Evolutionary conservation across 306 rosid species (phyloP).

Genomic region (Castanea mollissima): DNA sequence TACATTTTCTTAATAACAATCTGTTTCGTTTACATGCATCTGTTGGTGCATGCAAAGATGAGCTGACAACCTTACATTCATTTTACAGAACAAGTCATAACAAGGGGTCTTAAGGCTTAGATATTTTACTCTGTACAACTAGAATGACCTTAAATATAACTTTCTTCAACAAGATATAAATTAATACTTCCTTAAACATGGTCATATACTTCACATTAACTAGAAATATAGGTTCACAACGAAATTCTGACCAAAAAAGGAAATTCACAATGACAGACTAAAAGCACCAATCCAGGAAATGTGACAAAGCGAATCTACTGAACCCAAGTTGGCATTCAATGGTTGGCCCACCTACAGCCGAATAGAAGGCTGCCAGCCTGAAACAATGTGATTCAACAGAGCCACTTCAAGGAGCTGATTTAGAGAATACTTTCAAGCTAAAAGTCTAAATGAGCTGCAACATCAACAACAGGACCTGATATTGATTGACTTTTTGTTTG

Average conservation of each 20-base stretch:
- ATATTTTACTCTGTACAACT: not conserved
- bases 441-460: too few species aligned
- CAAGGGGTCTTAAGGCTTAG: not conserved
- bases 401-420: too few species aligned
- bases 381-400: too few species aligned
- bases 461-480: too few species aligned
- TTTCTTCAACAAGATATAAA: not conserved
- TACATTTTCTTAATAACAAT: not conserved
- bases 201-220: not conserved
- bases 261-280: not conserved
- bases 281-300: not conserved
- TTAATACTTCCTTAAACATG: not conserved
- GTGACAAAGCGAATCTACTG: not conserved
- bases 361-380: too few species aligned
- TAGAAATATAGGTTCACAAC: not conserved
- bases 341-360: too few species aligned
- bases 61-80: not conserved
- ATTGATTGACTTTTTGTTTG: not conserved
- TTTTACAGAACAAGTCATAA: not conserved
- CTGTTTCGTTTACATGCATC: not conserved
- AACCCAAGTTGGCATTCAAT: not conserved
- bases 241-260: not conserved
- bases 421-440: too few species aligned
- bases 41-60: not conserved
- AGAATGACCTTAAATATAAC: not conserved